These are phyloP conservation scores for Arctium lappa DNA, from an alignment of 129 eudicot genomes.

Conservation along the genomic window DNA sequence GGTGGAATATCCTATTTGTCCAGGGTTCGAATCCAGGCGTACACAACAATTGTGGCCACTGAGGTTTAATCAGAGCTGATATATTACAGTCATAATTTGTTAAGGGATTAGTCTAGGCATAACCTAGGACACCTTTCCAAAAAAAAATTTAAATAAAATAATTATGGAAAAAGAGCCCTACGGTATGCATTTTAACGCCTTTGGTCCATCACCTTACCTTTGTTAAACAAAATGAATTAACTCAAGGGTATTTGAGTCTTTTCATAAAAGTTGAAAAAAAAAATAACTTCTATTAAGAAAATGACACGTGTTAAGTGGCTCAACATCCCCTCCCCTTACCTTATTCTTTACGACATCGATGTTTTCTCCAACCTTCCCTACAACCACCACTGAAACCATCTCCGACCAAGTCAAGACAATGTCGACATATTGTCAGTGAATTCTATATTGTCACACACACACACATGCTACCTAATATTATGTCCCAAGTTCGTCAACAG, in stretches of 20 bases:
- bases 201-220: not conserved
- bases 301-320: not conserved
- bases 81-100: too few species aligned
- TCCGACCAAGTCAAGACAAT: not conserved
- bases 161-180: not conserved
- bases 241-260: not conserved
- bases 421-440: not conserved
- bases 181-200: not conserved
- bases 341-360: not conserved
- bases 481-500: too few species aligned
- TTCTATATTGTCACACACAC: not conserved
- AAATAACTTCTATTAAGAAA: not conserved
- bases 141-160: too few species aligned
- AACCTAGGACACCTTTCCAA: too few species aligned
- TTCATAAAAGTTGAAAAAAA: not conserved
- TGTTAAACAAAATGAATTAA: too few species aligned
- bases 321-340: not conserved
- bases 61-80: too few species aligned
- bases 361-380: not conserved
- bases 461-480: too few species aligned
- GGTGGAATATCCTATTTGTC: too few species aligned
- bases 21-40: too few species aligned
- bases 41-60: too few species aligned
- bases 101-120: too few species aligned
- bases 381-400: not conserved